These are phyloP conservation scores for Calonectria honghensis DNA, from an alignment of 2,329 filamentous ascomycete genomes.

Conservation along the genomic window DNA sequence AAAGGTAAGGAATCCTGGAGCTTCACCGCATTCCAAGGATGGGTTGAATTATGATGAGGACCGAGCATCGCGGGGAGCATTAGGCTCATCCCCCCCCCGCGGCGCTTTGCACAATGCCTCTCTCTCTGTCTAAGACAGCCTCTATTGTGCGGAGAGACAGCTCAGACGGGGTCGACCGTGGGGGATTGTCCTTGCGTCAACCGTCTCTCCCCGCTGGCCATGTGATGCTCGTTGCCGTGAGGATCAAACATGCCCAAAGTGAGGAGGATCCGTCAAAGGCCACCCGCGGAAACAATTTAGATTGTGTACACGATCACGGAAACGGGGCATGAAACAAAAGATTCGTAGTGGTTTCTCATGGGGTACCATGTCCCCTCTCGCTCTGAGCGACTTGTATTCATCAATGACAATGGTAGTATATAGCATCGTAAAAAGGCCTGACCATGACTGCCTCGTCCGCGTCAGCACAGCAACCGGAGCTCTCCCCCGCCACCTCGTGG, in stretches of 20 bases:
- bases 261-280: slow-evolving; percentile 3
- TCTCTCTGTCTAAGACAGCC: slow-evolving; percentile 2
- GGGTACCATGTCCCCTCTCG: slow-evolving; percentile 32
- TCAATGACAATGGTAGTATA: slow-evolving; percentile 15
- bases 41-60: not conserved
- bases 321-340: not conserved
- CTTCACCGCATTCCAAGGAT: not conserved
- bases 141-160: slow-evolving; percentile 5
- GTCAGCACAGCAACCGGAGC: slow-evolving; percentile 22
- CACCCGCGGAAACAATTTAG: not conserved
- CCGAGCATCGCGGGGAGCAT: not conserved
- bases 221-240: not conserved
- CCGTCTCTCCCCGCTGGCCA: not conserved
- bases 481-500: not conserved
- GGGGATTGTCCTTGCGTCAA: slow-evolving; percentile 10
- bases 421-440: slow-evolving; percentile 29
- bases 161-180: not conserved
- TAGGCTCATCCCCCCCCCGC: not conserved
- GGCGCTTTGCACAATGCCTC: not conserved
- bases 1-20: no score
- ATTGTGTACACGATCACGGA: not conserved
- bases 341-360: slow-evolving; percentile 13
- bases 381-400: slow-evolving; percentile 32
- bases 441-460: slow-evolving; percentile 5
- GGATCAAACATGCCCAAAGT: not conserved